Evolutionary conservation across 805 yeast species (phyloP).

Genomic region (Myxozyma vanderwaltii): DNA sequence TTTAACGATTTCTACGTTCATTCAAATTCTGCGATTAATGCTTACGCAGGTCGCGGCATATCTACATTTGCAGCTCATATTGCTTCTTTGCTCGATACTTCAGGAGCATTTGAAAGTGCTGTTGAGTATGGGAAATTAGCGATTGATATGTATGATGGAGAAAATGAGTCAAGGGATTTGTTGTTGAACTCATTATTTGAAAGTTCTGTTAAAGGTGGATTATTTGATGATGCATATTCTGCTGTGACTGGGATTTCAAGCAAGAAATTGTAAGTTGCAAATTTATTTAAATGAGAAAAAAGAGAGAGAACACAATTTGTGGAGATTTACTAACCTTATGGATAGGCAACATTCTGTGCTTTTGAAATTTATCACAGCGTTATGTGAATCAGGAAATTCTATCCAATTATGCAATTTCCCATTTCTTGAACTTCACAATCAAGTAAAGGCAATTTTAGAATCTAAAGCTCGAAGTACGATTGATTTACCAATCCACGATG

Average conservation of each 20-base stretch:
- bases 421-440: slow-evolving; percentile 48
- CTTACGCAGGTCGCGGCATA: slow-evolving; percentile 31
- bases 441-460: slow-evolving; percentile 49
- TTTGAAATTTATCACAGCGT: slow-evolving; percentile 44
- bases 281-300: no score
- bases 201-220: slow-evolving; percentile 20
- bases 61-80: slow-evolving; percentile 47
- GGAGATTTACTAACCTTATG: background rate
- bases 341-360: slow-evolving; percentile 35
- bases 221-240: slow-evolving; percentile 35
- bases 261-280: slow-evolving; percentile 9
- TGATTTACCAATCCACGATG: slow-evolving; percentile 34
- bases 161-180: background rate
- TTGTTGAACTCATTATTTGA: slow-evolving; percentile 12
- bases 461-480: slow-evolving; percentile 39
- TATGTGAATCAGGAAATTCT: slow-evolving; percentile 48
- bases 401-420: slow-evolving; percentile 48
- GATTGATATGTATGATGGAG: slow-evolving; percentile 14
- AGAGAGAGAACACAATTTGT: background rate
- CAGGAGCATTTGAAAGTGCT: slow-evolving; percentile 42
- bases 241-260: slow-evolving; percentile 17
- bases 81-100: slow-evolving; percentile 45
- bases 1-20: slow-evolving; percentile 1
- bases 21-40: background rate
- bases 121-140: slow-evolving; percentile 44